These are phyloP conservation scores for Malus domestica DNA, from an alignment of 306 rosid genomes.

Conservation along the genomic window DNA sequence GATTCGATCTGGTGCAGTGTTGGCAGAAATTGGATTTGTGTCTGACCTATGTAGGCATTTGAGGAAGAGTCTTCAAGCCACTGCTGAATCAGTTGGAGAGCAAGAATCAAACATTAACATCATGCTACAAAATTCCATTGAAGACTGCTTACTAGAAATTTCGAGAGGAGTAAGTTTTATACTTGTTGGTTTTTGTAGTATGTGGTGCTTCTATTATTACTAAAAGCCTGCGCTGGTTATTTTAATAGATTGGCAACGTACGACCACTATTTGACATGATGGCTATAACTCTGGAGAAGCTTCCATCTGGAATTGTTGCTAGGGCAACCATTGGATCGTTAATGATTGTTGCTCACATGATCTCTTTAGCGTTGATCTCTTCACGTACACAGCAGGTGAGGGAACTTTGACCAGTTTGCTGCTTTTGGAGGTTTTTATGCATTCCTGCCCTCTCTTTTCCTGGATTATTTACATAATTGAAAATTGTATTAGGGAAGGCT, in stretches of 20 bases:
- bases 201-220: conserved; percentile 12
- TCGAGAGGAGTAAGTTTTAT: conserved; percentile 58
- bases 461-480: neutral
- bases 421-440: neutral
- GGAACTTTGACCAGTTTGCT: neutral
- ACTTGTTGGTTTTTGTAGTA: neutral
- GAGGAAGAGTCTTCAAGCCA: conserved; percentile 83
- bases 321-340: conserved; percentile 72
- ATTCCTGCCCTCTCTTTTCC: neutral
- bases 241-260: conserved; percentile 57
- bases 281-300: conserved; percentile 77
- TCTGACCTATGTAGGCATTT: conserved; percentile 95
- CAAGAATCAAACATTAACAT: conserved; percentile 63
- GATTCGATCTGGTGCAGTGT: conserved; percentile 51
- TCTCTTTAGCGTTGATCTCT: conserved; percentile 47
- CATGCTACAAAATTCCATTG: conserved; percentile 77
- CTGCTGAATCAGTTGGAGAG: conserved; percentile 65
- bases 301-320: conserved; percentile 68
- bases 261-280: conserved; percentile 77
- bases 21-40: conserved; percentile 78
- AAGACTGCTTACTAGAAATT: conserved; percentile 79
- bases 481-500: neutral
- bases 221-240: conserved; percentile 9
- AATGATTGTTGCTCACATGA: conserved; percentile 66
- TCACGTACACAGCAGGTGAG: conserved; percentile 64